Base-by-base conservation (phyloP, 2,329 filamentous ascomycete species). In the Trichoderma brevicompactum region DNA sequence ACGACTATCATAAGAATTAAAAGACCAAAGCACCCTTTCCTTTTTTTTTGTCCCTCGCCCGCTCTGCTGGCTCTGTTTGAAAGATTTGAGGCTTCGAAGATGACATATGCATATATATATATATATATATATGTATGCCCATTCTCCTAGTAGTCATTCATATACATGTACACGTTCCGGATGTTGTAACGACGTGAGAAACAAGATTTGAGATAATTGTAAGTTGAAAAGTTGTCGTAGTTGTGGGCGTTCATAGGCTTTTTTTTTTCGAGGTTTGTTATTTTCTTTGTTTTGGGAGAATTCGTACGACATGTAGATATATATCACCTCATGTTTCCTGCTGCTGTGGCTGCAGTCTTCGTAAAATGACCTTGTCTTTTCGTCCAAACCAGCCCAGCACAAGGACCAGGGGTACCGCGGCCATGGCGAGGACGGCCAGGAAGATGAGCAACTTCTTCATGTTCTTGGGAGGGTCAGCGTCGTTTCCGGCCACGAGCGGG, bases 361-460 rank as follows among this genome's bases (percentile, higher is more conserved):
- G 80, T 73, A 89, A 76, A 19, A 70, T 72, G 15, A 88, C 75
- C 68, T 81, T 81, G 10, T 86, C 80, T 19, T 69, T 62, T 15
- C 87, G 78, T 0, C 92, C 92, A 74, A 94, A 90, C 49, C 89
- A 71, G 0, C 92, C 92, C 38, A 96, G 74, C 13, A 81, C 83
- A 66, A 96, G 70, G 1, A 91, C 89, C 54, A 91, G 76, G 8
- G 92, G 90, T 49, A 90, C 81, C 9, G 86, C 85, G 7, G 82
- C 83, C 62, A 89, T 74, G 0, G 87, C 87, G 9, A 97, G 66
- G 2, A 92, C 88, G 1, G 91, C 91, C 70, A 93, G 85, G 74
- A 97, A 96, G 23, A 96, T 83, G 67, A 97, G 80, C 1, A 90
- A 87, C 23, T 83, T 82, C 70, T 84, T 85, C 91, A 97, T 94